Base-by-base conservation (phyloP, 75 land plant species). In the Adiantum capillusveneris region DNA sequence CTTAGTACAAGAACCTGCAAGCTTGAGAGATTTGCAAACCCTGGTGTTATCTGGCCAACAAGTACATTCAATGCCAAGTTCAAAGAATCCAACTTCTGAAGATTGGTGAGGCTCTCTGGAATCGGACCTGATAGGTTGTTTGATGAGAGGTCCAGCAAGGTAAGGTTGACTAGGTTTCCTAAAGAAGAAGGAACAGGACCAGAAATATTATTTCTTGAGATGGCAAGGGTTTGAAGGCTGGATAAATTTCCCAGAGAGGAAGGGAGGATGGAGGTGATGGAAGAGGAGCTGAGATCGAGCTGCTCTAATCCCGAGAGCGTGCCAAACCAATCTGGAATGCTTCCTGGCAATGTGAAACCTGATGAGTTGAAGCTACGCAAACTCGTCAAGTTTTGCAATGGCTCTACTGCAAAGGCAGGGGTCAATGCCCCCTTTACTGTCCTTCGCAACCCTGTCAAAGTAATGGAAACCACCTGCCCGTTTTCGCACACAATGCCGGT, bases 301-400 rank as follows among this genome's bases (percentile, higher is more conserved):
- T 69, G 60, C 43, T 65, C 44, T 7, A 92, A 70, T 3, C 83
- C 37, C 1, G 31, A 26, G 12, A 11, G 53, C 0, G 31, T 17
- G 48, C 96, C 87, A 52, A 89, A 53, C 96, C 84, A 94, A 34
- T 61, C 70, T 7, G 98, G 98, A 29, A 94, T 79, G n/a, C 64
- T 26, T 3, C 98, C 88, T 20, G 80, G 83, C 22, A 89, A 75
- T 0, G 63, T 6, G 57, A 94, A 90, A 6, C 69, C 62, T 9
- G 98, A 75, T 6, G 96, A 70, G 63, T 86, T 86, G 59, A 94
- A 82, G 34, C 61, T 57, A 7, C 43, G 37, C 56, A 94, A 66
- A 22, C 31, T 45, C 6, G 85, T 75, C 6, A 94, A 70, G 31
- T 76, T 78, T 11, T 31, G 69, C 11, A 94, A 64, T 6, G 77